Evolutionary conservation across 495 filamentous ascomycete genomes (phyloP), one percentile per base, ranked within the genome.

Genomic region (Aspergillus conjunctus): DNA sequence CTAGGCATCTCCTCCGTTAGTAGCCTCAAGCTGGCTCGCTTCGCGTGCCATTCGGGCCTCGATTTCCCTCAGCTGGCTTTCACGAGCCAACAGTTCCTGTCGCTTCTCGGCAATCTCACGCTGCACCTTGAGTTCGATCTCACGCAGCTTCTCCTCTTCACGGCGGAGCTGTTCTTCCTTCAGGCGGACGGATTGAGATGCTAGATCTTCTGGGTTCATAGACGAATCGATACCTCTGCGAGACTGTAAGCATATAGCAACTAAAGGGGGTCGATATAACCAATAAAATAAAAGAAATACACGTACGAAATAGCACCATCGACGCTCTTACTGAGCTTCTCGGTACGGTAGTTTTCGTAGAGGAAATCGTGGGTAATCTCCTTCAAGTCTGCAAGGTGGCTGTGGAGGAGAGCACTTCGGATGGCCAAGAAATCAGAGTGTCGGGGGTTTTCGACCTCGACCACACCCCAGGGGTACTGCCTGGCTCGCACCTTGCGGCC

Each of bases 301-400:
- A 90, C 92, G 64, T 90, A 97, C 93, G 85, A 83, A 82, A 85
- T 81, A 76, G 86, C 85, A 75, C 92, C 92, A 70, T 97, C 93
- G 56, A 97, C 93, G 74, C 92, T 96, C 90, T 98, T 98, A 84
- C 91, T 95, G 63, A 98, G 88, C 80, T 97, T 97, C 89, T 98
- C 95, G 69, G 94, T 98, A 90, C 94, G 91, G 84, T 98, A 98
- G 81, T 98, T 98, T 73, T 98, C 94, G 74, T 98, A 98, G 34
- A 98, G 85, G 89, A 98, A 98, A 72, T 98, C 94, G 74, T 98
- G 95, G 34, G 94, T 98, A 71, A 98, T 98, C 71, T 98, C 94
- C 86, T 98, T 98, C 62, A 98, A 80, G 73, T 98, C 94, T 30
- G 93, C 94, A 59, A 98, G 82, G 82, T 98, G 94, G 78, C 90